A percentile compares a stretch with the other conserved stretches of the same genome.
phyloP scores from a whole-genome alignment of 305 asterid genomes.

The Fraxinus floribunda region DNA sequence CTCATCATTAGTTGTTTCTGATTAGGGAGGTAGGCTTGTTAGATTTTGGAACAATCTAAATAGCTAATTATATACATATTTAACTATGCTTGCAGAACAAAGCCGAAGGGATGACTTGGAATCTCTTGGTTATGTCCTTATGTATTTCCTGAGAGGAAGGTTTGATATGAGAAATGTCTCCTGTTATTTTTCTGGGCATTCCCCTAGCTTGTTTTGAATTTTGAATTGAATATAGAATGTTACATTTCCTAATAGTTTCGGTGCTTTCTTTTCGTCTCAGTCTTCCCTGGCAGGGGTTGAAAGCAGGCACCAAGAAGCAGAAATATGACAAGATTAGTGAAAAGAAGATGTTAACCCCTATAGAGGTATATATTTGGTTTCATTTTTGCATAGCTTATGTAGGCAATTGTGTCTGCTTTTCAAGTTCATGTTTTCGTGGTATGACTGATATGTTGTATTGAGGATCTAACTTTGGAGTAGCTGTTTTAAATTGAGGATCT shows the following conservation, averaged over 20 bases:
- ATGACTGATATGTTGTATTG: background rate
- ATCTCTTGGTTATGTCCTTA: conserved; percentile 67
- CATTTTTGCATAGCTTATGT: conserved; percentile 13
- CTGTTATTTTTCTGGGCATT: conserved; percentile 17
- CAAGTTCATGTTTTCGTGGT: background rate
- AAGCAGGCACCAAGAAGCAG: conserved; percentile 75
- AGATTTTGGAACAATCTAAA: conserved; percentile 16
- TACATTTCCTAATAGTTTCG: conserved; percentile 14
- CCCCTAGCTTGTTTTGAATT: conserved; percentile 15
- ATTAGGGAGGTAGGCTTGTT: conserved; percentile 15
- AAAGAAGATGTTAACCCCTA: conserved; percentile 66
- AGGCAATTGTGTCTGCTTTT: background rate
- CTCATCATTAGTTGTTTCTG: conserved; percentile 12
- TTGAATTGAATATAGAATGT: conserved; percentile 9
- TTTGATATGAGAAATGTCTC: conserved; percentile 20
- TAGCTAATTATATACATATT: background rate
- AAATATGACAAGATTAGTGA: conserved; percentile 70
- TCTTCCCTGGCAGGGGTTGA: conserved; percentile 84
- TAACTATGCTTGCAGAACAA: conserved; percentile 53
- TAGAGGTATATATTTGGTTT: conserved; percentile 49
- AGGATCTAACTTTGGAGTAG: background rate
- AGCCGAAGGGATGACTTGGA: conserved; percentile 78
- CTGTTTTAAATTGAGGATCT: background rate
- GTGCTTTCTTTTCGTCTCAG: conserved; percentile 33
- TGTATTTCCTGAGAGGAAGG: conserved; percentile 86